Percentiles rank a stretch among this genome's conserved stretches.
Evolutionary conservation across 331 rosid species (phyloP).

Genomic region (Pyrus hybrid): DNA sequence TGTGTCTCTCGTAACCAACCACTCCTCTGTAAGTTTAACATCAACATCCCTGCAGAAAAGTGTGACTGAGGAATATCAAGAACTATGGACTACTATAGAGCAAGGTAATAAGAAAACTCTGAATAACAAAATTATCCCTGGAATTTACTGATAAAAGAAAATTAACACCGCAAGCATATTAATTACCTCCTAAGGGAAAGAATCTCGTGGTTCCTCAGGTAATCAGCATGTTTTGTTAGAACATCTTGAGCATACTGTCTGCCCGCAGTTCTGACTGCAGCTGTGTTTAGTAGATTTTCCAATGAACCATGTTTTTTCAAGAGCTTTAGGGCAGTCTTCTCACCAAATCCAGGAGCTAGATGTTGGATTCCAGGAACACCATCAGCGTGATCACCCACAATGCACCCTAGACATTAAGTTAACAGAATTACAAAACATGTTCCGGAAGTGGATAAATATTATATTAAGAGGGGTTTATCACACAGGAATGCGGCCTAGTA

Average conservation of each 20-base stretch:
- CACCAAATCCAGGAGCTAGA: constrained; percentile 76
- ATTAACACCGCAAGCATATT: not conserved
- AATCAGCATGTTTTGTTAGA: constrained; percentile 61
- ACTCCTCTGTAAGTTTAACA: constrained; percentile 58
- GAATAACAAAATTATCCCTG: not conserved
- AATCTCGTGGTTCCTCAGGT: constrained; percentile 64
- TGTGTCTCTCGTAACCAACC: constrained; percentile 67
- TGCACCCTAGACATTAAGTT: constrained; percentile 47
- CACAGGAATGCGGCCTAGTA: not conserved
- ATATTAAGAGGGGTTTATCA: not conserved
- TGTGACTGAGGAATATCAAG: constrained; percentile 12
- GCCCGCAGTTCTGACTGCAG: constrained; percentile 82
- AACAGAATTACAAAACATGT: not conserved
- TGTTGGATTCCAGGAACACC: constrained; percentile 96
- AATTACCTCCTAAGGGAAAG: constrained; percentile 67
- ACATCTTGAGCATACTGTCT: constrained; percentile 87
- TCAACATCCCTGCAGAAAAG: constrained; percentile 54
- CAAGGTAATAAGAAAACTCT: not conserved
- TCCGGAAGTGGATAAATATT: not conserved
- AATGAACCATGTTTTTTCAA: constrained; percentile 74
- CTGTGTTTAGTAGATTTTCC: constrained; percentile 61
- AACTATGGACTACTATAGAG: not conserved
- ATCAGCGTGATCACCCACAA: constrained; percentile 76
- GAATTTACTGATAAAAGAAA: not conserved
- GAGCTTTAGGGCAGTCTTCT: constrained; percentile 87